Evolutionary conservation across 140 eudicot species (phyloP), one percentile per base, ranked within the genome.

Genomic region (Stevia rebaudiana): DNA sequence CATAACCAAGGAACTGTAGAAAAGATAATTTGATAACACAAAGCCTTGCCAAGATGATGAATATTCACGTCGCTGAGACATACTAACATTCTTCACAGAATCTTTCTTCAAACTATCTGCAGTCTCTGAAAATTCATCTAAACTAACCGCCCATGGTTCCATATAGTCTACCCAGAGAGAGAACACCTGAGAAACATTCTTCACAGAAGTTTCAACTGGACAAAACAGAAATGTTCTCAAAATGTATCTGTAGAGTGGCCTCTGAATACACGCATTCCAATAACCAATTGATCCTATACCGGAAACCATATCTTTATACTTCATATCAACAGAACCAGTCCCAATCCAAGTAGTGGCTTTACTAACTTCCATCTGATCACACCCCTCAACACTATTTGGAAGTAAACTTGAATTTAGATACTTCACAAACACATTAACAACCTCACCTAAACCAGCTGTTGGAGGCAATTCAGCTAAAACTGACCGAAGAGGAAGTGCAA

Each of bases 1-100:
- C 94, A 90, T 80, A 49, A 87, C 97, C 81, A 90, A 72, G 21
- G 97, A 87, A 67, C 89, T 87, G 80, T 90, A 90, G 77, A 82
- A 91, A 28, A 91, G 83, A 73, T 87, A 91, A 71, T 91, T 91
- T 48, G 79, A 73, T 79, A 91, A 54, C 75, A 91, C 86, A 79
- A 76, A 91, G 64, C 86, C 94, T 74, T 87, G 82, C 98, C 97
- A 90, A 58, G 83, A 63, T 12, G 88, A 67, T 41, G 97, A 75
- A 87, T 90, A 90, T 30, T 82, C 80, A 48, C 21, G 65, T 44
- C 73, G 47, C 30, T 68, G 63, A 61, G 86, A 69, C 52, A 48
- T 63, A 51, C 43, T 17, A 53, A 19, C 70, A 6, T 52, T 73
- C 60, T 62, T 76, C 53, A 1, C 37, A 46, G 52, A 59, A 63